These are phyloP conservation scores for Sporormia fimetaria DNA, from an alignment of 495 filamentous ascomycete species.

Conservation along the genomic window DNA sequence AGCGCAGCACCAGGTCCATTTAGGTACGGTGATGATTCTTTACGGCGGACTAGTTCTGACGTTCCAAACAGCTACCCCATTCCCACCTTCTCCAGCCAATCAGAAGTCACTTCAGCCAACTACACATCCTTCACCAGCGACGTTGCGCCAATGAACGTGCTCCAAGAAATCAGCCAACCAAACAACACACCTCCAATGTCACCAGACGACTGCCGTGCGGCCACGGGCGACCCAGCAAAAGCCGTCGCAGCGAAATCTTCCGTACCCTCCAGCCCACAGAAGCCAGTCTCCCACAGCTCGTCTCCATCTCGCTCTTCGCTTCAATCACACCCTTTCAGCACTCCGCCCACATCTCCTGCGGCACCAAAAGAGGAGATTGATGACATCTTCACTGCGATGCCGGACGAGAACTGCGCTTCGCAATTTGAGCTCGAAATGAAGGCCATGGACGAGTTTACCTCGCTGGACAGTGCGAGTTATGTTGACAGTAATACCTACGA, in stretches of 20 bases:
- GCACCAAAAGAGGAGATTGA: slow-evolving; percentile 17
- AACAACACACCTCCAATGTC: slow-evolving; percentile 26
- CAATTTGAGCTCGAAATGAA: slow-evolving; percentile 26
- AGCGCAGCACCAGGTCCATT: slow-evolving; percentile 21
- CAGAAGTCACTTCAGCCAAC: slow-evolving; percentile 6
- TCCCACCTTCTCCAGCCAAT: slow-evolving; percentile 2
- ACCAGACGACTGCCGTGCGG: slow-evolving; percentile 9
- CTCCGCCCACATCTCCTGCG: slow-evolving; percentile 23
- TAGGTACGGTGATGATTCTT: slow-evolving; percentile 8
- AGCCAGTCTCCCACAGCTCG: too few relatives aligned
- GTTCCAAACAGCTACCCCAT: background rate
- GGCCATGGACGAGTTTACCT: slow-evolving; percentile 21
- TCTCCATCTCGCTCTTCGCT: slow-evolving; percentile 20
- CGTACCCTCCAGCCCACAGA: slow-evolving; percentile 2
- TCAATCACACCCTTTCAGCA: slow-evolving; percentile 23
- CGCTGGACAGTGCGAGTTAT: too few relatives aligned
- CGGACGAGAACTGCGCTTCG: slow-evolving; percentile 9
- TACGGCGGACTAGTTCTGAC: background rate
- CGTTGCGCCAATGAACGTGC: slow-evolving; percentile 11
- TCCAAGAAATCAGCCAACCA: slow-evolving; percentile 19
- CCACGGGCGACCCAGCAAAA: slow-evolving; percentile 2
- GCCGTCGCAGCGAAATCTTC: background rate
- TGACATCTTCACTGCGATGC: slow-evolving; percentile 14
- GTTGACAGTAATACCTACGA: slow-evolving; percentile 10
- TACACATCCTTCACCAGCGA: slow-evolving; percentile 15